Percentiles rank a stretch among this genome's conserved stretches.
Conservation (phyloP, 495 filamentous ascomycete species). For the Evernia prunastri region DNA sequence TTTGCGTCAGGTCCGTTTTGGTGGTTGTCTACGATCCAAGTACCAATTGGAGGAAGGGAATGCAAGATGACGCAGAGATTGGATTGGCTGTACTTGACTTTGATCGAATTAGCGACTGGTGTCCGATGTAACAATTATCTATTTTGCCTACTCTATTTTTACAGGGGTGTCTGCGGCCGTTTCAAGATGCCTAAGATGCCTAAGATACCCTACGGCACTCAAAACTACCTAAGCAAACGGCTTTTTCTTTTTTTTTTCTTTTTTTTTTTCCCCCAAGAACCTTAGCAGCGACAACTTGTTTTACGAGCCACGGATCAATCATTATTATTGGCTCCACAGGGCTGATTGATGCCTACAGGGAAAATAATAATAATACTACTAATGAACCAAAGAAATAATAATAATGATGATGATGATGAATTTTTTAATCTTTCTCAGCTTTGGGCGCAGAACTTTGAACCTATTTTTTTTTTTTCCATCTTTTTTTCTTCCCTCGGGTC, state of each 20-base stretch:
- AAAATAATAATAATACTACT: no score
- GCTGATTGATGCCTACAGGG: conserved; percentile 3
- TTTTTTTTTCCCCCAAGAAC: no score
- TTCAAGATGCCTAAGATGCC: conserved; percentile 16
- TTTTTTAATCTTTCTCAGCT: conserved; percentile 2
- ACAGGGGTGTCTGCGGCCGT: conserved; percentile 15
- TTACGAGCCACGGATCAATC: neutral
- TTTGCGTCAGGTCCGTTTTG: conserved; percentile 2
- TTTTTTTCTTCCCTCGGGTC: neutral
- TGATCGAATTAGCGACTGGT: neutral
- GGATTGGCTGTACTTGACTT: neutral
- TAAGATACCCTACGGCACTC: neutral
- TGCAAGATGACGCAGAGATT: conserved; percentile 20
- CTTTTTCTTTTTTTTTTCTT: neutral
- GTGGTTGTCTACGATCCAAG: neutral
- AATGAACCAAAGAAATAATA: no score
- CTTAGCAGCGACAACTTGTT: no score
- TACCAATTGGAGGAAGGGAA: conserved; percentile 8
- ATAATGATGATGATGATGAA: no score
- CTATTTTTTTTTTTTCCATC: neutral
- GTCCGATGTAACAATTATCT: neutral
- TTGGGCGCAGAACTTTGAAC: neutral
- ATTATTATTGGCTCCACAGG: no score
- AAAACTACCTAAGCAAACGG: conserved; percentile 13
- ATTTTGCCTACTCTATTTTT: neutral